Evolutionary conservation across 441 rosid species (phyloP), one percentile per base, ranked within the genome.

Genomic region (Pelargonium myrrhifolium): DNA sequence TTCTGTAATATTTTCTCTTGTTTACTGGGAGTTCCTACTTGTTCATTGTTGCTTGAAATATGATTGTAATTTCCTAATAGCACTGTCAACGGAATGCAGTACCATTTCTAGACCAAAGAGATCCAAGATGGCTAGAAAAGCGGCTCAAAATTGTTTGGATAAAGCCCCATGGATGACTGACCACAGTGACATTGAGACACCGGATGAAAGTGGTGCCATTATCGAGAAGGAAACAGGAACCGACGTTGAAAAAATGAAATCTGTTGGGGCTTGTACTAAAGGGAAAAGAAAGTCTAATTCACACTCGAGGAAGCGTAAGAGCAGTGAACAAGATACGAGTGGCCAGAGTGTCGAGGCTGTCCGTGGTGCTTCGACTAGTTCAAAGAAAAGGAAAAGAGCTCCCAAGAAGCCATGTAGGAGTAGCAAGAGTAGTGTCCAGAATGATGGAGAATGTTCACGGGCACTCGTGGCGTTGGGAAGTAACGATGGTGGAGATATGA

Each of bases 71-170:
- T 58, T 35, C 31, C 24, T 63, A 37, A 37, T 37, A 9, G 8
- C 9, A 21, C 28, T 60, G n/a, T 62, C 56, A 51, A 37, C 66
- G 67, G 45, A 65, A 37, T 79, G 60, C 77, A 78, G 84, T 55
- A 71, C 59, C 42, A 7, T 63, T 66, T 20, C 56, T 55, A 74
- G 66, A 65, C 77, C 68, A 66, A 67, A 26, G 37, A 71, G 51
- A 78, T 60, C 72, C 39, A 40, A 40, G 67, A 74, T 68, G 66
- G 1, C 53, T 9, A 70, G 71, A 43, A 77, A 73, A 67, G 26
- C 24, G 20, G 62, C 65, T 74, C 51, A 68, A 65, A 56, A 17
- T 65, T 64, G 60, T 61, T 64, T 73, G 63, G 58, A 15, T 22
- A 72, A 73, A 59, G 66, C 61, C 62, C 67, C 20, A 0, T 45